Base-by-base conservation (phyloP, 1,284 basidiomycete species). In the Ceratobasidium sp. region DNA sequence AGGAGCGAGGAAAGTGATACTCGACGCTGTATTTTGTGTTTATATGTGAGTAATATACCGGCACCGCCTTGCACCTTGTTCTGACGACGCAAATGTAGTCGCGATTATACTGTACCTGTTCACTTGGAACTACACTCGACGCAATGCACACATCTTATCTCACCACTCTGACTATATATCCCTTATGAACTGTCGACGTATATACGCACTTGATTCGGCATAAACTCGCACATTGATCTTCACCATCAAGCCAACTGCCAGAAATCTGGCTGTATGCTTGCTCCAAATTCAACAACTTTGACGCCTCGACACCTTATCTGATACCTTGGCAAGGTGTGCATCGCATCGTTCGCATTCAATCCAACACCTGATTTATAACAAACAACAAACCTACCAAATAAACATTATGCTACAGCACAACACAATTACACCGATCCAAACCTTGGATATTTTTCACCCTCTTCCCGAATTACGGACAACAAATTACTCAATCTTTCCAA, bases 1-100 rank as follows among this genome's bases (percentile, higher is more conserved):
- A 86, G n/a, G 90, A 91, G 40, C 73, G 73, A 6, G 66, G 72
- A 28, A 69, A 77, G 63, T 76, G 51, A 76, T 39, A 12, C 33
- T n/a, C 26, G 20, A 33, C 26, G 67, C 49, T 40, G 12, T 40
- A 26, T 33, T 46, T 18, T 44, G 15, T 5, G 49, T 23, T 15
- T 33, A 33, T 39, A 44, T 55, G 67, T 69, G 53, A 55, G 67
- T 55, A 18, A 15, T 20, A 10, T 20, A 20, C 26, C 40, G 44
- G 40, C 40, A 10, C 13, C 7, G 40, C n/a, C 40, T 18, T 13
- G 23, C 28, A 61, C 40, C 4, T 12, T 18, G 44, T 49, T 12
- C 23, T 75, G 28, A 75, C 40, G 23, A 18, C 10, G 42, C 20
- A 6, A 0, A 15, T 44, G n/a, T 51, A 51, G 49, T 20, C 42